Percentiles rank a stretch among this genome's conserved stretches.
Evolutionary conservation across 768 basidiomycete genomes (phyloP).

Genomic region (Lanmaoa pseudosensibilis): DNA sequence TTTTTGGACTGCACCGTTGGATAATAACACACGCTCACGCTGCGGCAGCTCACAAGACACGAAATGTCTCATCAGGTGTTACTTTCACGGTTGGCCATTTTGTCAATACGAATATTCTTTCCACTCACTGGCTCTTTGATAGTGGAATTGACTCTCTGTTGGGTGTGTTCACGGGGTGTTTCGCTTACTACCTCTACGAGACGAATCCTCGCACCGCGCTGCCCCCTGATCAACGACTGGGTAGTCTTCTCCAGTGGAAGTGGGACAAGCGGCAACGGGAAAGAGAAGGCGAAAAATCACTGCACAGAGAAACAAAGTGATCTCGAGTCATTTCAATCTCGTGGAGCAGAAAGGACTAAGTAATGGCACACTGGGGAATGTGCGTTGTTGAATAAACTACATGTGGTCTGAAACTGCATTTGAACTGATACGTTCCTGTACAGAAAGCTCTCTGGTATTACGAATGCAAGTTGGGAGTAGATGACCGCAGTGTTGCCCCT

Average conservation of each 20-base stretch:
- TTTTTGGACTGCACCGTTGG: not conserved
- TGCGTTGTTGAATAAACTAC: not conserved
- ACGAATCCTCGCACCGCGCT: constrained; percentile 73
- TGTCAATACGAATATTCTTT: not conserved
- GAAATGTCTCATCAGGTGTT: constrained; percentile 45
- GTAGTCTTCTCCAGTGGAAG: constrained; percentile 65
- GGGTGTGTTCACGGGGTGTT: constrained; percentile 73
- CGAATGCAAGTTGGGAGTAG: too few species aligned
- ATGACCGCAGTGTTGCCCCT: too few species aligned
- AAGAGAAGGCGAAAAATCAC: constrained; percentile 1
- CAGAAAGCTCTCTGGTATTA: too few species aligned
- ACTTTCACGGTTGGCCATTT: constrained; percentile 32
- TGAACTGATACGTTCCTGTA: not conserved
- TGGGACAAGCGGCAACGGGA: constrained; percentile 43
- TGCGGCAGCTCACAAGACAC: not conserved
- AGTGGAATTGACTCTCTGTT: constrained; percentile 72
- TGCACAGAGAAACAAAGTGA: not conserved
- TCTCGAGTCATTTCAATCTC: not conserved
- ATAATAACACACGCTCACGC: not conserved
- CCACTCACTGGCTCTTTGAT: constrained; percentile 6
- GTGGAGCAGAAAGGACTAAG: too few species aligned
- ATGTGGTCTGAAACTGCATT: not conserved
- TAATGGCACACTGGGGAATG: not conserved
- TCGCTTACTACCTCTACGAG: constrained; percentile 82
- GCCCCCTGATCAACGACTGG: constrained; percentile 53